Conservation (phyloP, 192 early-diverging fungal species). For the Phycomyces nitens region DNA sequence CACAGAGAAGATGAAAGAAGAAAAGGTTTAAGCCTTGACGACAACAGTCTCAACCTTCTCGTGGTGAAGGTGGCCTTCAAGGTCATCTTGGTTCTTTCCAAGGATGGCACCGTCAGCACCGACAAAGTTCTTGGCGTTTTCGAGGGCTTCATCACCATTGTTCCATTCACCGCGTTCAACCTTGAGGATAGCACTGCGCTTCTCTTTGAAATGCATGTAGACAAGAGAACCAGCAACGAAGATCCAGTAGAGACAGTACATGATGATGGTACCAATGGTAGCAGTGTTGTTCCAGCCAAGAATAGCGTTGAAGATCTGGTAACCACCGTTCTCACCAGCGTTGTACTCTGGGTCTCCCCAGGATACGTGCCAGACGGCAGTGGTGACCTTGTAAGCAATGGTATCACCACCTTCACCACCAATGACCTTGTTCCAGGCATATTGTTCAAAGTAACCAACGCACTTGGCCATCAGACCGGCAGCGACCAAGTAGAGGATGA, state of each 20-base stretch:
- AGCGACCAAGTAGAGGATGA: slow-evolving; percentile 74
- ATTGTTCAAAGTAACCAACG: slow-evolving; percentile 63
- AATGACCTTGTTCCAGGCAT: slow-evolving; percentile 59
- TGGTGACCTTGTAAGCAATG: slow-evolving; percentile 33
- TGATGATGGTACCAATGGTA: slow-evolving; percentile 66
- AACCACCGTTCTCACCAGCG: slow-evolving; percentile 52
- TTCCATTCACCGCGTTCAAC: slow-evolving; percentile 12
- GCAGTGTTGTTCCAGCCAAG: slow-evolving; percentile 75
- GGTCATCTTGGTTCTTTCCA: neutral
- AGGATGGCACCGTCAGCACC: slow-evolving; percentile 13
- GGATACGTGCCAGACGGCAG: slow-evolving; percentile 31
- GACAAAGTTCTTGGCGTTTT: slow-evolving; percentile 20
- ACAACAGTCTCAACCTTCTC: no score
- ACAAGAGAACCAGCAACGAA: slow-evolving; percentile 48
- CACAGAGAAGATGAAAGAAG: no score
- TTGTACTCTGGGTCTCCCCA: slow-evolving; percentile 52
- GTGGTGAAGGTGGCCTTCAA: no score
- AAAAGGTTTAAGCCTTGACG: no score
- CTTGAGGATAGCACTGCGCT: slow-evolving; percentile 10
- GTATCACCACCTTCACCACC: slow-evolving; percentile 64
- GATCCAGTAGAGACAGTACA: slow-evolving; percentile 83
- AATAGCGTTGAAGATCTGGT: slow-evolving; percentile 69
- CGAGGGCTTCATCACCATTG: slow-evolving; percentile 23
- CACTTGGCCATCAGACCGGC: slow-evolving; percentile 75
- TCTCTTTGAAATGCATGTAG: slow-evolving; percentile 40